phyloP scores from a whole-genome alignment of 345 rosid species.

The Stellera chamaejasme region DNA sequence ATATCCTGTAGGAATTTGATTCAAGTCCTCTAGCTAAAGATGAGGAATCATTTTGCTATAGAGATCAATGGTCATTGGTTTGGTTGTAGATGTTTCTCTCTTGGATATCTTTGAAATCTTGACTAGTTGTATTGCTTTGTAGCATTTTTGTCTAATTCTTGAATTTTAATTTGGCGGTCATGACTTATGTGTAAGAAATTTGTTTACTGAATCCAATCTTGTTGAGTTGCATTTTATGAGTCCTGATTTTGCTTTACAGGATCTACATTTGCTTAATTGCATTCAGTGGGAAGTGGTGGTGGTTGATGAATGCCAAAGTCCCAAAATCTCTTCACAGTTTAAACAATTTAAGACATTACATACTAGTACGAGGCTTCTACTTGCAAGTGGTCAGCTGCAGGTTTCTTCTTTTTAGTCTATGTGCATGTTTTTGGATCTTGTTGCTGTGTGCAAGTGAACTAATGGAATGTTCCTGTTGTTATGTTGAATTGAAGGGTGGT shows the following conservation, averaged over 20 bases:
- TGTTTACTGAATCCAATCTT: neutral
- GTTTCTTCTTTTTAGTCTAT: neutral
- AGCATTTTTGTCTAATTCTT: too few relatives aligned
- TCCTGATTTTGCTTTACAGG: constrained; percentile 4
- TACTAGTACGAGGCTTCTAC: constrained; percentile 13
- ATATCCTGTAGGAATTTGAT: neutral
- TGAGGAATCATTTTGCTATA: neutral
- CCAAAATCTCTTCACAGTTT: constrained; percentile 8
- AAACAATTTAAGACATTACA: constrained; percentile 1
- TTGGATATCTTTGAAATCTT: neutral
- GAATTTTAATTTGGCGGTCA: neutral
- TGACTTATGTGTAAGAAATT: neutral
- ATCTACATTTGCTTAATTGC: constrained; percentile 1
- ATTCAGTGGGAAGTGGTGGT: constrained; percentile 6
- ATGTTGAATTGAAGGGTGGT: constrained; percentile 4
- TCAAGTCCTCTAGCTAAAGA: neutral
- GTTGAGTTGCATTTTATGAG: neutral
- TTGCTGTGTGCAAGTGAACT: neutral
- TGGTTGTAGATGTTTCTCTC: too few relatives aligned
- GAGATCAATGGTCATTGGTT: too few relatives aligned
- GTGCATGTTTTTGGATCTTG: neutral
- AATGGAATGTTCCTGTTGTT: neutral
- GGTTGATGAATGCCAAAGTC: constrained; percentile 12
- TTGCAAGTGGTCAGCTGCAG: constrained; percentile 12
- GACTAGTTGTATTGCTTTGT: too few relatives aligned